These are phyloP conservation scores for Botryotinia narcissicola DNA, from an alignment of 2,329 filamentous ascomycete species.

Conservation along the genomic window DNA sequence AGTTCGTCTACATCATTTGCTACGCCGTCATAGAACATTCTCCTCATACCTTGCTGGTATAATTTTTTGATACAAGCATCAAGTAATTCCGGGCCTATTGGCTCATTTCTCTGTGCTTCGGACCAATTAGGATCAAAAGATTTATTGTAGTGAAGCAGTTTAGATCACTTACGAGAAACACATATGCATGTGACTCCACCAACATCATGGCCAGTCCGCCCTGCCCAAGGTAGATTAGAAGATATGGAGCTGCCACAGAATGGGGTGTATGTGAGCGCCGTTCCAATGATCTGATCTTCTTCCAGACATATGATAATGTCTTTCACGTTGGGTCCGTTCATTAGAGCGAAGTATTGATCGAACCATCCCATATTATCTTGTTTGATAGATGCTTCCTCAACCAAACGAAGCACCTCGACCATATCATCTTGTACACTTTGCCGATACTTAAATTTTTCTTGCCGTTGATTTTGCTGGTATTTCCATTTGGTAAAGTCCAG, in stretches of 20 bases:
- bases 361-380: slow-evolving; percentile 56
- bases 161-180: slow-evolving; percentile 49
- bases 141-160: not conserved
- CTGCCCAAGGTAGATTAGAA: slow-evolving; percentile 56
- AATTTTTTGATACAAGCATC: slow-evolving; percentile 51
- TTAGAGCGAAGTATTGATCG: slow-evolving; percentile 55
- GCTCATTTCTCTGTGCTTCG: slow-evolving; percentile 40
- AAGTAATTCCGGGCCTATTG: slow-evolving; percentile 53
- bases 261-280: slow-evolving; percentile 54
- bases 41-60: slow-evolving; percentile 49
- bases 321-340: slow-evolving; percentile 47
- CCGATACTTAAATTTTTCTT: slow-evolving; percentile 43
- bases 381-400: slow-evolving; percentile 47
- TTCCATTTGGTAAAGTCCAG: slow-evolving; percentile 50
- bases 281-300: slow-evolving; percentile 49
- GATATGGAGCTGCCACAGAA: slow-evolving; percentile 47
- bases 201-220: slow-evolving; percentile 49
- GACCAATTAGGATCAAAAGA: slow-evolving; percentile 18
- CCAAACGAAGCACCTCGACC: slow-evolving; percentile 48
- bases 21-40: slow-evolving; percentile 56
- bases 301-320: slow-evolving; percentile 56
- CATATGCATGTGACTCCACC: slow-evolving; percentile 62
- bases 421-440: slow-evolving; percentile 43
- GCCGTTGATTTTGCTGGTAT: slow-evolving; percentile 41
- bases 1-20: slow-evolving; percentile 51